Evolutionary conservation across 2,329 filamentous ascomycete species (phyloP).

Genomic region (Fusarium kyushuense): DNA sequence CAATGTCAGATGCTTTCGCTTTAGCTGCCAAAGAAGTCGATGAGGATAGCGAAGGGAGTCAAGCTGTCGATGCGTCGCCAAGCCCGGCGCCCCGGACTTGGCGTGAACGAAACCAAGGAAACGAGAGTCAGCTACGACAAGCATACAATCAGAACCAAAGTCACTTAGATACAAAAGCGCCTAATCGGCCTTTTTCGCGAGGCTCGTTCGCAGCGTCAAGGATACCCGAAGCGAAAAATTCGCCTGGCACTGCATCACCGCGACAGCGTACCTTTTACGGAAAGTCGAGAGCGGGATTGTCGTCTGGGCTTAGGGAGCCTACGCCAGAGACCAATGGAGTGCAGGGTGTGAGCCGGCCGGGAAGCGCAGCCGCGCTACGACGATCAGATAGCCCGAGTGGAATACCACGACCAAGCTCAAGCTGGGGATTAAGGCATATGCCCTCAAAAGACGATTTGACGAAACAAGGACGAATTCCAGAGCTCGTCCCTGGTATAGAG

Average conservation of each 20-base stretch:
- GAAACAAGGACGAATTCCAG: constrained; percentile 52
- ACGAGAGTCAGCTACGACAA: constrained; percentile 50
- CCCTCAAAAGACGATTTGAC: constrained; percentile 45
- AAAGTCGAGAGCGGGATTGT: constrained; percentile 43
- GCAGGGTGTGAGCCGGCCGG: constrained; percentile 14
- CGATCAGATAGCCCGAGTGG: constrained; percentile 24
- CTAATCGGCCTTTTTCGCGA: constrained; percentile 42
- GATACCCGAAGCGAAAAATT: constrained; percentile 33
- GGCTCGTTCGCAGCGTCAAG: constrained; percentile 42
- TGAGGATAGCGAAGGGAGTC: constrained; percentile 44
- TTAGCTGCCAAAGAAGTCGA: constrained; percentile 51
- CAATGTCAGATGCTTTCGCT: constrained; percentile 58
- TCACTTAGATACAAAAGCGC: constrained; percentile 49
- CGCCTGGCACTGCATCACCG: constrained; percentile 37
- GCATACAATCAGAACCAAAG: constrained; percentile 47
- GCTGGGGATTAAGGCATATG: constrained; percentile 33
- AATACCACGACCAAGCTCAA: constrained; percentile 21
- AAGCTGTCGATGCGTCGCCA: constrained; percentile 59
- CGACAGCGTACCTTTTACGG: constrained; percentile 42
- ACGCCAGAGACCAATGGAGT: constrained; percentile 30
- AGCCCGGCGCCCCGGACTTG: constrained; percentile 64
- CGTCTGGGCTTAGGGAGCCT: constrained; percentile 36
- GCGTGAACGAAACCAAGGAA: constrained; percentile 52
- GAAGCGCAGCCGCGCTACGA: constrained; percentile 17
- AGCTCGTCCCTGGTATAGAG: constrained; percentile 56